Base-by-base conservation (phyloP, 108 stramenopile genomes). In the Seminavis robusta region DNA sequence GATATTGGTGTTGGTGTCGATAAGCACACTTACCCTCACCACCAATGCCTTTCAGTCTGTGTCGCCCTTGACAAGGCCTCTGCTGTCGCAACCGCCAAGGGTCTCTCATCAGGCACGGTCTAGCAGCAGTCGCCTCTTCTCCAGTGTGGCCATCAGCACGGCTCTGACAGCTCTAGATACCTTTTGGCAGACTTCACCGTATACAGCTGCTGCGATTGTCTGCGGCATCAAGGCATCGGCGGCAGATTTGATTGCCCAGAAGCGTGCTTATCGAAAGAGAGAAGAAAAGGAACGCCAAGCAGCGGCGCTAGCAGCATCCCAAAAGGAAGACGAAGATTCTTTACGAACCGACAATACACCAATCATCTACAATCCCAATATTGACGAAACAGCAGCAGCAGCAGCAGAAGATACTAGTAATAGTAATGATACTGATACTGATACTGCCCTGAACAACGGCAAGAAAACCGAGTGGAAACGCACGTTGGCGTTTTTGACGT, bases 401-500 rank as follows among this genome's bases (percentile, higher is more conserved):
- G 15, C 24, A 9, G 31, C 10, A 2, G 33, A 33, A 2, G 33
- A 49, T 25, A 41, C 11, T 0, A 0, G 24, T 1, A 39, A 19
- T 34, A 34, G 33, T 1, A 46, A 31, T 66, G 17, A 44, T 9
- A 19, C 27, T 3, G 56, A 19, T 27, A 20, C 45, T 19, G 13
- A 0, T 42, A 33, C 11, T 33, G 2, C 31, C n/a, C 20, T 28
- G 8, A 6, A 15, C 4, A 4, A 7, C 15, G 26, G 7, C 8
- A 28, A 7, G 16, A 7, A 28, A 46, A 33, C 49, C 6, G 59
- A 73, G 24, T 25, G 52, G 43, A 7, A 47, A 24, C 69, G 78
- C 32, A 74, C 56, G 21, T 28, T 82, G 3, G 71, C 84, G 0
- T 86, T 74, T 52, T 16, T 86, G 11, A 11, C 80, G 27, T 86